Evolutionary conservation across 2,329 filamentous ascomycete genomes (phyloP), one percentile per base, ranked within the genome.

Genomic region (Aureobasidium sp.): DNA sequence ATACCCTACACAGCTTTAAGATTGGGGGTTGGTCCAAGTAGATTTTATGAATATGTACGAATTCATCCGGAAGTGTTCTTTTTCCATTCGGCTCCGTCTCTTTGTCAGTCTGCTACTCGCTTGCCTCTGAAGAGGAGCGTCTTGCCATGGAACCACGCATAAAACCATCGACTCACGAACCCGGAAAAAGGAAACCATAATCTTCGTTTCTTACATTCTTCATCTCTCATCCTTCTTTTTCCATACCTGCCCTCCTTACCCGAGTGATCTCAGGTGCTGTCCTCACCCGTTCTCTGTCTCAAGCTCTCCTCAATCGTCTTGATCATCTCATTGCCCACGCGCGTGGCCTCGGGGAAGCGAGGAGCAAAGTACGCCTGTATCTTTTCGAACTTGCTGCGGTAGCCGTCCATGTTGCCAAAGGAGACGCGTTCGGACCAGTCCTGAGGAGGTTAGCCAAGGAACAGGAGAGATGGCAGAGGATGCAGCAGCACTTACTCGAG

Each of bases 301-400:
- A 87, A 88, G 73, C 90, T 93, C 75, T 93, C 89, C 66, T 96
- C 75, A 68, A 99, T 94, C 46, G 90, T 94, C 78, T 87, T 91
- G 74, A 99, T 95, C 94, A 99, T 99, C 72, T 92, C 88, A 71
- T 96, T 96, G 2, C 94, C 94, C 38, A 99, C 78, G 67, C 86
- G 85, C 57, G 87, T 90, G 6, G 94, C 94, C 71, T 95, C 92
- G 1, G 85, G 84, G 70, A 99, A 96, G 33, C 93, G 79, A 2
- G 91, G 90, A 71, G 91, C 85, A 74, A 99, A 99, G 78, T 96
- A 99, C 65, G 79, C 79, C 74, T 96, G 92, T 55, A 95, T 96
- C 66, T 84, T 86, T 70, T 94, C 84, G 70, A 99, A 99, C 61
- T 95, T 84, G 78, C 95, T 89, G 66, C 87, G 82, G 81, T 96